Evolutionary conservation across 2,329 filamentous ascomycete species (phyloP).

Genomic region (Penicillium sclerotiorum): DNA sequence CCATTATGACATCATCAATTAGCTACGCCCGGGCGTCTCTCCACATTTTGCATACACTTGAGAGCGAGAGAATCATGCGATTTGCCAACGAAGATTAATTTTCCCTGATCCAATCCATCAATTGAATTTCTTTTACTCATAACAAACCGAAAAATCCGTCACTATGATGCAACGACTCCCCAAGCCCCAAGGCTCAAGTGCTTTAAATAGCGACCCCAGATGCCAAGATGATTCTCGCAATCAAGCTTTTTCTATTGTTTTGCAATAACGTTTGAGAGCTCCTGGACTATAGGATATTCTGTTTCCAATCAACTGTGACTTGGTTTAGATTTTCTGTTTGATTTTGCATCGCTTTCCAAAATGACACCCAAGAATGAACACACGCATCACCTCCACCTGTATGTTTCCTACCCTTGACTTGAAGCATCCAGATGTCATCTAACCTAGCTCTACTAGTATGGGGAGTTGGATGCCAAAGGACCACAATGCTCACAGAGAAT

Average conservation of each 20-base stretch:
- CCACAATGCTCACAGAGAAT: conserved; percentile 63
- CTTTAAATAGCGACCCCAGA: conserved; percentile 5
- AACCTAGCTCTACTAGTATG: conserved; percentile 47
- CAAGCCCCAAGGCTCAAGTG: not conserved
- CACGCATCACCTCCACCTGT: conserved; percentile 22
- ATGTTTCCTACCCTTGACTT: not conserved
- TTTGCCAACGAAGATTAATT: no score
- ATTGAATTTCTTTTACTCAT: no score
- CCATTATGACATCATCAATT: no score
- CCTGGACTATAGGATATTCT: no score
- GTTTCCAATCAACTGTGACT: no score
- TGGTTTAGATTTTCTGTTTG: not conserved
- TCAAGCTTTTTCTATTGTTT: conserved; percentile 13
- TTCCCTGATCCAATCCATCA: no score
- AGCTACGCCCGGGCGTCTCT: no score
- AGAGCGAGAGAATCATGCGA: no score
- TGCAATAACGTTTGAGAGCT: not conserved
- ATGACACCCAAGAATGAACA: conserved; percentile 7
- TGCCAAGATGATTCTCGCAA: conserved; percentile 8
- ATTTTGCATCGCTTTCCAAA: not conserved
- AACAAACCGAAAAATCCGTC: conserved; percentile 1
- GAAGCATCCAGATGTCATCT: not conserved
- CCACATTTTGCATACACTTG: no score
- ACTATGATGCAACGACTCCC: conserved; percentile 13
- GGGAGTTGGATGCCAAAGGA: conserved; percentile 67